Conservation (phyloP, 108 stramenopile genomes). For the Fragilaria crotonensis region DNA sequence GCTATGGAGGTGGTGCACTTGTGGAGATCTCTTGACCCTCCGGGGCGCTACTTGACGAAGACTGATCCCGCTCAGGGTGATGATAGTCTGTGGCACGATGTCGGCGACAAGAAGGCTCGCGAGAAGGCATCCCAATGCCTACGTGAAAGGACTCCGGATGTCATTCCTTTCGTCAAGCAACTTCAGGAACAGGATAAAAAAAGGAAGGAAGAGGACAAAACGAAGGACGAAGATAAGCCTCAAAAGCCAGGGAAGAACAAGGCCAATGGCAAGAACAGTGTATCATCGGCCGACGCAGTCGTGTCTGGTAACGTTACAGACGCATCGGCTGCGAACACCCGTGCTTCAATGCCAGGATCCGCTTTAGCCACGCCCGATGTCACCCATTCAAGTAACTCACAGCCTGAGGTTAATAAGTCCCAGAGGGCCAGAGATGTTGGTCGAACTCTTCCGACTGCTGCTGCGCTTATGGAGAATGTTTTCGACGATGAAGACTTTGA, state of each 20-base stretch:
- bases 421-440: constrained; percentile 4
- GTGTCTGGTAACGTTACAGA: neutral
- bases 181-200: constrained; percentile 13
- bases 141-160: constrained; percentile 35
- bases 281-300: neutral
- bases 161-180: constrained; percentile 9
- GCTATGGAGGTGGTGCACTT: constrained; percentile 38
- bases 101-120: constrained; percentile 57
- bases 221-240: constrained; percentile 1
- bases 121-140: constrained; percentile 60
- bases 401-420: neutral
- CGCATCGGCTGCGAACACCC: neutral
- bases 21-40: constrained; percentile 38
- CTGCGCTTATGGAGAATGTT: constrained; percentile 5
- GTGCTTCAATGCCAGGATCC: neutral
- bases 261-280: neutral
- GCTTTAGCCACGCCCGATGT: neutral
- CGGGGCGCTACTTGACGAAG: constrained; percentile 38
- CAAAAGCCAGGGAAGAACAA: neutral
- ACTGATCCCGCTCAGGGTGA: neutral
- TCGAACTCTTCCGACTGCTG: constrained; percentile 10
- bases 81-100: constrained; percentile 31
- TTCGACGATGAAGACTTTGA: constrained; percentile 4
- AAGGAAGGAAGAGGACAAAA: neutral
- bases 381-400: neutral